phyloP scores from a whole-genome alignment of 2,329 filamentous ascomycete genomes.

The Akanthomyces muscarius region DNA sequence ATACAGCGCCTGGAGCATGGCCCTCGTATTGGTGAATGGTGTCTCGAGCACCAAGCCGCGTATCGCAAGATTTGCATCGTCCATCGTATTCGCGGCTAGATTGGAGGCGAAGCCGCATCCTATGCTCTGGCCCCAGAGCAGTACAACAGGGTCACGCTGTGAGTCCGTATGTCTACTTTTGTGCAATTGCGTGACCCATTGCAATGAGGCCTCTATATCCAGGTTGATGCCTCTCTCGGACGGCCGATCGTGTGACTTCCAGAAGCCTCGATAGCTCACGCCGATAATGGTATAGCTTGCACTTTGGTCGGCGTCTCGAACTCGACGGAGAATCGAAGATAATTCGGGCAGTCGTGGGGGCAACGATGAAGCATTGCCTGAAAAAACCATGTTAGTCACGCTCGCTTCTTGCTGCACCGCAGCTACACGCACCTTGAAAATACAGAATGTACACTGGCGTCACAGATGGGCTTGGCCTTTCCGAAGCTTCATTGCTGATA shows the following conservation, averaged over 20 bases:
- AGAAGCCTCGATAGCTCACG: slow-evolving; percentile 68
- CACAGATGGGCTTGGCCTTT: slow-evolving; percentile 1
- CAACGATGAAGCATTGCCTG: slow-evolving; percentile 57
- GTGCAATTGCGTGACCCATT: slow-evolving; percentile 53
- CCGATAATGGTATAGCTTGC: slow-evolving; percentile 47
- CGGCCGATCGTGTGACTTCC: slow-evolving; percentile 69
- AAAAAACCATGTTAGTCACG: slow-evolving; percentile 7
- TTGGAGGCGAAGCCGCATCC: slow-evolving; percentile 68
- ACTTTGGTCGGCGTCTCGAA: slow-evolving; percentile 37
- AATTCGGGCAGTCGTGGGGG: slow-evolving; percentile 55
- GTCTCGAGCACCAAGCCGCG: slow-evolving; percentile 66
- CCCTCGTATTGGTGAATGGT: slow-evolving; percentile 66
- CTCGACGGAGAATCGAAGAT: slow-evolving; percentile 47
- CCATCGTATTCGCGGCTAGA: slow-evolving; percentile 42
- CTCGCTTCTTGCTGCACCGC: background rate
- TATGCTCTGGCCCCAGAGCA: slow-evolving; percentile 76
- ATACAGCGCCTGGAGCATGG: slow-evolving; percentile 69
- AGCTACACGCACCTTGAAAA: slow-evolving; percentile 45
- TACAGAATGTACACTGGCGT: slow-evolving; percentile 52
- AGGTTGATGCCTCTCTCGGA: slow-evolving; percentile 66
- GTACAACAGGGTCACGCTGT: slow-evolving; percentile 35
- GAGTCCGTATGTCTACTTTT: slow-evolving; percentile 22
- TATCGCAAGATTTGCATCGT: slow-evolving; percentile 35
- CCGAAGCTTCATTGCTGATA: slow-evolving; percentile 40
- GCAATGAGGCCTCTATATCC: slow-evolving; percentile 61